phyloP scores from a whole-genome alignment of 2,329 filamentous ascomycete species.

The Sporothrix brasiliensis region DNA sequence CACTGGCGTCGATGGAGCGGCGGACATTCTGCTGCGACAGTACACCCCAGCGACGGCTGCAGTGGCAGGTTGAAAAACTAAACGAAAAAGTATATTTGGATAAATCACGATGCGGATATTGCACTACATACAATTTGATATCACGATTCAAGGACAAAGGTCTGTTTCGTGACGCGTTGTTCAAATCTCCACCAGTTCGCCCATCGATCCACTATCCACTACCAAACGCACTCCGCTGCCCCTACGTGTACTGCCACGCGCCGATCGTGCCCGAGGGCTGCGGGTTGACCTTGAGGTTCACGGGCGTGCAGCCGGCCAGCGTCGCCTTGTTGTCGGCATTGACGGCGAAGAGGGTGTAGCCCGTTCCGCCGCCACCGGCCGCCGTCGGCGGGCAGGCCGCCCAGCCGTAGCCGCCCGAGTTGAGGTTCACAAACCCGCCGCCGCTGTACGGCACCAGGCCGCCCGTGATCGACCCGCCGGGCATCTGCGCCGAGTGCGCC shows the following conservation, averaged over 20 bases:
- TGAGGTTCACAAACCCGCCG: slow-evolving; percentile 44
- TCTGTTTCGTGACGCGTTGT: no score
- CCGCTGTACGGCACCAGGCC: slow-evolving; percentile 41
- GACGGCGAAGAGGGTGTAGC: slow-evolving; percentile 40
- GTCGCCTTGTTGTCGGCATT: slow-evolving; percentile 38
- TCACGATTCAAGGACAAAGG: slow-evolving; percentile 10
- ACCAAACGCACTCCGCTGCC: neutral
- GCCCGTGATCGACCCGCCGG: slow-evolving; percentile 38
- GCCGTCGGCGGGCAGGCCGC: slow-evolving; percentile 40
- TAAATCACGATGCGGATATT: neutral
- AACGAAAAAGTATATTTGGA: no score
- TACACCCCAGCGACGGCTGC: slow-evolving; percentile 10
- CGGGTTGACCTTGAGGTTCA: slow-evolving; percentile 41
- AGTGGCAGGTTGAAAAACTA: no score
- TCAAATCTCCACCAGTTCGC: neutral
- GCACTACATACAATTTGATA: neutral
- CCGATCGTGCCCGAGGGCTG: slow-evolving; percentile 36
- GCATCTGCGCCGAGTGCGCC: slow-evolving; percentile 43
- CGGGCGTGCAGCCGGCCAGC: slow-evolving; percentile 37
- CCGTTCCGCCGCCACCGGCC: slow-evolving; percentile 34
- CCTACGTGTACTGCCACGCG: slow-evolving; percentile 43
- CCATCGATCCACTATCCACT: neutral
- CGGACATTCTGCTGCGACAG: slow-evolving; percentile 33
- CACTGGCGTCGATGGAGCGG: slow-evolving; percentile 34
- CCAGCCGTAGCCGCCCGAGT: slow-evolving; percentile 42